Conservation (phyloP, 192 early-diverging fungal species). For the Coemansia asiatica region DNA sequence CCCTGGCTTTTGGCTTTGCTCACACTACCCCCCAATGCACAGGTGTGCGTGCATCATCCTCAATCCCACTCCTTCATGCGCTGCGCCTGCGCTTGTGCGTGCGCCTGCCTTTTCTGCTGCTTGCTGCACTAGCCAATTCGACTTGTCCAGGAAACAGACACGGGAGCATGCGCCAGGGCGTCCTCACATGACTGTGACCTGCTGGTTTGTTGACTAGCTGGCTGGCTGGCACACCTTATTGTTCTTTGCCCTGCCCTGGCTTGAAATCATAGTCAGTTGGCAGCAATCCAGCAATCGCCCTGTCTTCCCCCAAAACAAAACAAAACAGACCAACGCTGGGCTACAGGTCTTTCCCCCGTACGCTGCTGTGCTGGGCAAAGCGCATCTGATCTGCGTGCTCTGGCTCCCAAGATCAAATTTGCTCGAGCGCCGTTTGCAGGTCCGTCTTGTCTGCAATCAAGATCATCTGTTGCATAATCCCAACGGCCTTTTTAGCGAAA, state of each 20-base stretch:
- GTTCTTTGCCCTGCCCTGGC: not conserved
- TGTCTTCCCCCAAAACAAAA: not conserved
- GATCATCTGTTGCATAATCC: too few species aligned
- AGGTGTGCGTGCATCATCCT: not conserved
- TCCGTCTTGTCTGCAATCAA: not conserved
- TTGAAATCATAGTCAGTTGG: not conserved
- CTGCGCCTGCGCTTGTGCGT: slow-evolving; percentile 1
- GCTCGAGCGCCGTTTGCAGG: not conserved
- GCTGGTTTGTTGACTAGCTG: not conserved
- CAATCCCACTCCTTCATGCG: not conserved
- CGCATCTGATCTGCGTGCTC: not conserved
- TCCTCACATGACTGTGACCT: not conserved
- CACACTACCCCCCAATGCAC: not conserved
- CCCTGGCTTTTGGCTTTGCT: too few species aligned
- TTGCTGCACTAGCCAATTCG: not conserved
- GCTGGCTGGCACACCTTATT: not conserved
- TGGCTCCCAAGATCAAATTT: not conserved
- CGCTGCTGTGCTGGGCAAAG: too few species aligned
- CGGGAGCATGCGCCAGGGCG: not conserved
- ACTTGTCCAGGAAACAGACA: not conserved
- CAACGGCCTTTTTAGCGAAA: not conserved
- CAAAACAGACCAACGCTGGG: not conserved
- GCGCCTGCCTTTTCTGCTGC: not conserved
- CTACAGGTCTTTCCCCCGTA: too few species aligned
- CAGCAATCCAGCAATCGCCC: not conserved